Conservation (phyloP, 768 basidiomycete genomes). For the Peribolospora kevripleyi region DNA sequence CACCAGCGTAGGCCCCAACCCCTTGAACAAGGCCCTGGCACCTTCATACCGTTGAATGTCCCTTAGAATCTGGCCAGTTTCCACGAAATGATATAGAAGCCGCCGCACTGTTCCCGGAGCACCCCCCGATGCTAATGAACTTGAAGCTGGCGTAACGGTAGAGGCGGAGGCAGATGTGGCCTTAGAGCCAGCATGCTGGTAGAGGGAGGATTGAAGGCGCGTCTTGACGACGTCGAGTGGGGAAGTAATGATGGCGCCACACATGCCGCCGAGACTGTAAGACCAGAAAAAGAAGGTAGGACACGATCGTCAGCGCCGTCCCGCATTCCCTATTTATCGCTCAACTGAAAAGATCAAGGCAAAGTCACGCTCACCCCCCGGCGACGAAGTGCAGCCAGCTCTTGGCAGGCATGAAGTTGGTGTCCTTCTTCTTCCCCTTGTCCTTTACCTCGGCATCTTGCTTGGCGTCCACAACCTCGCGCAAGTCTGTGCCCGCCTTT, state of each 20-base stretch:
- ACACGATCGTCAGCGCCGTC: not conserved
- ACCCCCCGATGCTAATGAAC: not conserved
- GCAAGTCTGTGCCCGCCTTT: too few species aligned
- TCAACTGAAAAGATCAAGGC: not conserved
- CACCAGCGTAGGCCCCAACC: conserved; percentile 77
- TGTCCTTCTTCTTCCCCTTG: too few species aligned
- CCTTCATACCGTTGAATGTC: conserved; percentile 69
- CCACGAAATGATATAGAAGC: conserved; percentile 74
- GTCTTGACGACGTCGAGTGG: conserved; percentile 99
- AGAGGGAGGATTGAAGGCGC: conserved; percentile 74
- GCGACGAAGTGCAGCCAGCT: conserved; percentile 12
- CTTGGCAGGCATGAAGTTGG: too few species aligned
- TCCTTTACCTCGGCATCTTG: too few species aligned
- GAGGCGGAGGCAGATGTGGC: conserved; percentile 3
- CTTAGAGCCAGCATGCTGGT: conserved; percentile 19
- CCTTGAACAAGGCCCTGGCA: conserved; percentile 70
- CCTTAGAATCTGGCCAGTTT: conserved; percentile 69
- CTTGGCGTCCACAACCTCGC: too few species aligned
- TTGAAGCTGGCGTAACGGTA: not conserved
- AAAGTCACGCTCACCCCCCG: conserved; percentile 9
- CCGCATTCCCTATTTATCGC: too few species aligned
- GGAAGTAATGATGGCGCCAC: conserved; percentile 83
- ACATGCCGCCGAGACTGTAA: conserved; percentile 77
- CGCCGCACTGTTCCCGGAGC: conserved; percentile 15
- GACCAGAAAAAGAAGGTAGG: too few species aligned